Base-by-base conservation (phyloP, 805 yeast genomes). In the Nakazawaea sp. region DNA sequence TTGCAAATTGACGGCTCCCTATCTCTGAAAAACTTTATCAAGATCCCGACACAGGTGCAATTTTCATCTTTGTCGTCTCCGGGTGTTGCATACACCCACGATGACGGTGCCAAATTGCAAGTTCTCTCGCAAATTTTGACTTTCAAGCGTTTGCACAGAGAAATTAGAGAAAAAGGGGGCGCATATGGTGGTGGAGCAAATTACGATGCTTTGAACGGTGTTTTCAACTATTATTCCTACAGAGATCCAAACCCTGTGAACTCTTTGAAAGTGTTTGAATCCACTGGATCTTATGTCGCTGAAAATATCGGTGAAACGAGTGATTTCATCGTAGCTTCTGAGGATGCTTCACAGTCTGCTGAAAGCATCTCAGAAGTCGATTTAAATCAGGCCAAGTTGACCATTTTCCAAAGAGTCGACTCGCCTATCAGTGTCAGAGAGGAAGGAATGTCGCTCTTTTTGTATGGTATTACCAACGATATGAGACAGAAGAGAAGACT, bases 101-200 rank as follows among this genome's bases (percentile, higher is more conserved):
- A 68, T 35, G 97, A 90, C 45, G 88, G 95, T 26, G 95, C 97
- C 0, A 68, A 87, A 1, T 68, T 92, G 30, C 95, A 86, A 57
- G 75, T 92, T 0, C 65, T 92, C 32, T 71, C 96, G 1, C 89
- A 82, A 47, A 56, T 92, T 41, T 57, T 88, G 47, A 81, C 95
- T 0, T 89, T 81, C 59, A 85, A 83, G 51, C 75, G 84, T 47
- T 63, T 92, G 33, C 98, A 92, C 57, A 74, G 86, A 10, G 95
- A 88, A 45, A 78, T 92, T 27, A 74, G 98, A 46, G 98, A 92
- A 53, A 78, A 90, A 51, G 96, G 96, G 40, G 98, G 98, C 42
- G 98, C 98, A 0, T 92, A 92, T 53, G 98, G 98, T 6, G 97
- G 96, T 5, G 98, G 98, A 4, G 83, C 95, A 4, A 62, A 73